Base-by-base conservation (phyloP, 2,329 filamentous ascomycete genomes). In the Talaromyces pinophilus region DNA sequence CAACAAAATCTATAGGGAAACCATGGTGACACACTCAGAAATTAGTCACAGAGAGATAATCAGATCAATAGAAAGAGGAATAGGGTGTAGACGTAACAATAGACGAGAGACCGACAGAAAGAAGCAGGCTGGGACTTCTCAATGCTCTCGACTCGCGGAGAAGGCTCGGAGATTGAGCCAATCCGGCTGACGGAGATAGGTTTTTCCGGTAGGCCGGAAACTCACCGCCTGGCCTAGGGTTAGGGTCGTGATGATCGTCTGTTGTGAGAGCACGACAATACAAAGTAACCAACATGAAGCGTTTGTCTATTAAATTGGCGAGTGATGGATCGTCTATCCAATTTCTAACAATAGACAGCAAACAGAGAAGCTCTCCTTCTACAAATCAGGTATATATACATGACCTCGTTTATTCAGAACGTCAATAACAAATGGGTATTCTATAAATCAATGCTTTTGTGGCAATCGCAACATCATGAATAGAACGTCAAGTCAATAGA, bases 401-500 rank as follows among this genome's bases (percentile, higher is more conserved):
- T 22, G 13, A 6, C 19, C 19, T 40, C 38, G 25, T 65, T 65
- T 48, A 54, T 64, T 42, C n/a, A 25, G 25, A 35, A 59, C 15
- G 25, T 35, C 35, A 54, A 65, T 59, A 38, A 42, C 63, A 65
- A 65, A 67, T 60, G 65, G 65, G 65, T 67, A 67, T 67, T 67
- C 62, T 64, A 64, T 59, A 63, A 55, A 40, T 42, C 60, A 62
- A 62, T 69, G 62, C 59, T 63, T 63, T 62, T 55, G 62, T 62
- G 67, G 42, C 67, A 68, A 63, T 66, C 48, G 63, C 63, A 67
- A 67, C 59, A 46, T 59, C 55, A 59, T 59, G 33, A 59, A 59
- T 22, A 38, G 30, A 38, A 19, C 54, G 11, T 42, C 66, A 69
- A 68, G 66, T 66, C 55, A 60, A 65, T 64, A 67, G 40, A 67